Evolutionary conservation across 2,329 filamentous ascomycete genomes (phyloP).

Genomic region (Sclerotiophoma versabilis): DNA sequence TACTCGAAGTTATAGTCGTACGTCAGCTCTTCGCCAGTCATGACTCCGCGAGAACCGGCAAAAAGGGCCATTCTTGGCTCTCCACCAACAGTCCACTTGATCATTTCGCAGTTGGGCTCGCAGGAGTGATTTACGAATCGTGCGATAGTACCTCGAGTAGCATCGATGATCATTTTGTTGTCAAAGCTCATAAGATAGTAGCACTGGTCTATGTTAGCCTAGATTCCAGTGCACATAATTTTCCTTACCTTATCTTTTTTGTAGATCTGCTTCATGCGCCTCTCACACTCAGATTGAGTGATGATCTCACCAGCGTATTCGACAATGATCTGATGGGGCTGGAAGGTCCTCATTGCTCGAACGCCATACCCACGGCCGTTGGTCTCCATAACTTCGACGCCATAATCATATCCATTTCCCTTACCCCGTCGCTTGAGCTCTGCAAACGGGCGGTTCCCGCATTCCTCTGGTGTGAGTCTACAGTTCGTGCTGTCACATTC

Average conservation of each 20-base stretch:
- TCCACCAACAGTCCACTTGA: slow-evolving; percentile 94
- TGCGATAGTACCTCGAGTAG: slow-evolving; percentile 92
- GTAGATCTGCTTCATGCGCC: slow-evolving; percentile 91
- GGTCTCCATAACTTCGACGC: slow-evolving; percentile 95
- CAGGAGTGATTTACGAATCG: slow-evolving; percentile 99
- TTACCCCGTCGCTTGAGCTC: slow-evolving; percentile 71
- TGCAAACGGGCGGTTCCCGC: slow-evolving; percentile 88
- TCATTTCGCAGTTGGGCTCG: slow-evolving; percentile 95
- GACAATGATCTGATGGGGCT: slow-evolving; percentile 93
- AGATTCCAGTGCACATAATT: neutral
- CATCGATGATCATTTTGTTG: slow-evolving; percentile 98
- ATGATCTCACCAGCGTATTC: slow-evolving; percentile 99
- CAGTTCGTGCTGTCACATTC: slow-evolving; percentile 94
- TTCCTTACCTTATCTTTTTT: slow-evolving; percentile 83
- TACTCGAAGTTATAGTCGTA: slow-evolving; percentile 86
- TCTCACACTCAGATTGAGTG: slow-evolving; percentile 90
- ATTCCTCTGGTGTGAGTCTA: slow-evolving; percentile 74
- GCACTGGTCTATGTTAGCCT: slow-evolving; percentile 64
- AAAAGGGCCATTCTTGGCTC: slow-evolving; percentile 97
- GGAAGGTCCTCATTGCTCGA: slow-evolving; percentile 85
- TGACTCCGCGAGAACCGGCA: slow-evolving; percentile 85
- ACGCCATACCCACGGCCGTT: slow-evolving; percentile 88
- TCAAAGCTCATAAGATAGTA: slow-evolving; percentile 99
- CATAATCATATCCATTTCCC: slow-evolving; percentile 87
- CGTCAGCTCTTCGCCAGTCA: slow-evolving; percentile 93